Base-by-base conservation (phyloP, 31 red algal species). In the Odonthalia washingtoniensis region DNA sequence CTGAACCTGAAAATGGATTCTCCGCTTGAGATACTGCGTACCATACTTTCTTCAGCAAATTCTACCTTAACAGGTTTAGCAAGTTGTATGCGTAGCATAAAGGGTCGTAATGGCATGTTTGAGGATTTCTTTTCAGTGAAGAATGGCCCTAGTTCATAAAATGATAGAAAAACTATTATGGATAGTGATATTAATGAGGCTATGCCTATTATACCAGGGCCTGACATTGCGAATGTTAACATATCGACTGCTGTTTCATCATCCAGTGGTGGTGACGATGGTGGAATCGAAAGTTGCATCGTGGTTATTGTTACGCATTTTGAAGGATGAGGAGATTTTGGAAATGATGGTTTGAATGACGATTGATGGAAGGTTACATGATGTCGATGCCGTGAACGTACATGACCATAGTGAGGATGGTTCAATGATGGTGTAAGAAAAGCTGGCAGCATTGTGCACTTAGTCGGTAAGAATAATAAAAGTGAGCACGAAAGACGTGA, bases 181-280 rank as follows among this genome's bases (percentile, higher is more conserved):
- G 78, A 78, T 34, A 41, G 41, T 0, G 79, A 66, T 21, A 72
- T 49, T 44, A 90, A 70, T n/a, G 57, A 46, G 40, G 53, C 46
- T 9, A 70, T 52, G 24, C 78, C 88, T 24, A 84, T 14, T 49
- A 90, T 45, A 33, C 70, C 88, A 32, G 88, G 88, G 3, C 88
- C 88, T 17, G 88, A 90, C 0, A 90, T 78, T 35, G 88, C 88
- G 66, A 90, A 90, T 12, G 88, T 82, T 1, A 81, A 30, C 87
- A 89, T 89, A 40, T 89, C 87, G n/a, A 89, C 44, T 1, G 87
- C 87, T 3, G 87, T 89, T 65, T 89, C 87, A 61, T 89, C 87
- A 6, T 75, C 76, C 28, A 89, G 87, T 57, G 49, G 49, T 9
- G 49, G 49, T 57, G n/a, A n/a, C n/a, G n/a, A n/a, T n/a, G n/a